Evolutionary conservation across 805 yeast genomes (phyloP).

Genomic region (Debaryomyces prosopidis): DNA sequence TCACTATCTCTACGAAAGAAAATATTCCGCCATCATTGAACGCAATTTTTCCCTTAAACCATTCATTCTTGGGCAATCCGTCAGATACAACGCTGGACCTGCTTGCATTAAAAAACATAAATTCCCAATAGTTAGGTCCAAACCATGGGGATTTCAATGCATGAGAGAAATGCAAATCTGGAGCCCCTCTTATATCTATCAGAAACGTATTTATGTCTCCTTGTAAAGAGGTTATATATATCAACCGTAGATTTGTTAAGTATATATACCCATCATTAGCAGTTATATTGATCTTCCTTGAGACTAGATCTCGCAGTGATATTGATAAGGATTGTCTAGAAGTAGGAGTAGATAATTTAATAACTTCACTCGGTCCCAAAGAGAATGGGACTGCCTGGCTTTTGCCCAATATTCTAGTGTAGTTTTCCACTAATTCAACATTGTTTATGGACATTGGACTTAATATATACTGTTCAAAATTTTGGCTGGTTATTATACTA

Average conservation of each 20-base stretch:
- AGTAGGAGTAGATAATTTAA: slow-evolving; percentile 12
- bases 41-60: slow-evolving; percentile 35
- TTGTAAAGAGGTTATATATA: slow-evolving; percentile 36
- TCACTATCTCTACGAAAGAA: slow-evolving; percentile 37
- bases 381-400: slow-evolving; percentile 15
- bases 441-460: slow-evolving; percentile 29
- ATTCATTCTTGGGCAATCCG: slow-evolving; percentile 39
- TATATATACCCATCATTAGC: slow-evolving; percentile 41
- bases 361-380: slow-evolving; percentile 18
- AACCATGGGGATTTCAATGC: slow-evolving; percentile 52
- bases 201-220: slow-evolving; percentile 46
- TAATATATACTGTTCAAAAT: not conserved
- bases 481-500: too few species aligned
- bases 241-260: slow-evolving; percentile 43
- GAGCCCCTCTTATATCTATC: slow-evolving; percentile 28
- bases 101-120: slow-evolving; percentile 36
- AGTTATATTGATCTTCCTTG: slow-evolving; percentile 21
- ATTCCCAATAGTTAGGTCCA: slow-evolving; percentile 52
- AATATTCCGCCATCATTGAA: slow-evolving; percentile 53
- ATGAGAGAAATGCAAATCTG: slow-evolving; percentile 35
- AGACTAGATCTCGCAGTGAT: slow-evolving; percentile 14
- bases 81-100: slow-evolving; percentile 37
- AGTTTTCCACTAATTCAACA: slow-evolving; percentile 16
- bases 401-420: slow-evolving; percentile 5
- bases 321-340: slow-evolving; percentile 32